A percentile compares a stretch with the other conserved stretches of the same genome.
These are phyloP conservation scores for Tolypocladium cylindrosporum DNA, from an alignment of 2,329 filamentous ascomycete species.

Conservation along the genomic window DNA sequence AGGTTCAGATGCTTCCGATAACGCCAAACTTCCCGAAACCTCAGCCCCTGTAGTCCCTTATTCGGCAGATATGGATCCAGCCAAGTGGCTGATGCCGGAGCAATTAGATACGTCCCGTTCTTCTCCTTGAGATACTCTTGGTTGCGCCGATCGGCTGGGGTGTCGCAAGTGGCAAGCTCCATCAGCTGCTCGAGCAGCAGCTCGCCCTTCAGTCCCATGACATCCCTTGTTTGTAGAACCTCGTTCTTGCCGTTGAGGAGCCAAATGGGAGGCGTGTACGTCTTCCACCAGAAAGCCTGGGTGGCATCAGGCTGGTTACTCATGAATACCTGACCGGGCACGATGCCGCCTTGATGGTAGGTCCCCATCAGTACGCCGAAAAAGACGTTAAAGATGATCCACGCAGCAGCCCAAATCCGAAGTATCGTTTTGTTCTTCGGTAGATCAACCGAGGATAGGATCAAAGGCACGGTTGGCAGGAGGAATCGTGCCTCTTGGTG, in stretches of 20 bases:
- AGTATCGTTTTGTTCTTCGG: slow-evolving; percentile 42
- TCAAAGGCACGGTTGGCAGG: slow-evolving; percentile 64
- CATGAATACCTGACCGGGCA: slow-evolving; percentile 67
- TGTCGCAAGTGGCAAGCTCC: slow-evolving; percentile 52
- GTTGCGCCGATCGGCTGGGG: slow-evolving; percentile 43
- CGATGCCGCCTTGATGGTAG: slow-evolving; percentile 71
- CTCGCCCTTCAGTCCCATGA: slow-evolving; percentile 61
- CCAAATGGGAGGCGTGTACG: slow-evolving; percentile 74
- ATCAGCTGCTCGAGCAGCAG: slow-evolving; percentile 49
- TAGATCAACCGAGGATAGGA: slow-evolving; percentile 62
- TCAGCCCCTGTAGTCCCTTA: slow-evolving; percentile 47
- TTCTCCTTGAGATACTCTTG: slow-evolving; percentile 49
- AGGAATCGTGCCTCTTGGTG: slow-evolving; percentile 77
- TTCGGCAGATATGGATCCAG: slow-evolving; percentile 53
- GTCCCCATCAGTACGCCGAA: slow-evolving; percentile 67
- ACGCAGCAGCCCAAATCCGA: slow-evolving; percentile 47
- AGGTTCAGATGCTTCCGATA: slow-evolving; percentile 61
- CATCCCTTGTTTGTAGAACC: slow-evolving; percentile 58
- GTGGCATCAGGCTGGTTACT: slow-evolving; percentile 59
- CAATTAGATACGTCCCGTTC: slow-evolving; percentile 60
- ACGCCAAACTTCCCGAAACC: slow-evolving; percentile 62
- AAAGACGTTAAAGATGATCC: slow-evolving; percentile 60
- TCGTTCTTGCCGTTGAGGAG: slow-evolving; percentile 67
- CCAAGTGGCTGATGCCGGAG: slow-evolving; percentile 62
- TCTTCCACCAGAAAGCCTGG: slow-evolving; percentile 76